A percentile compares a stretch with the other conserved stretches of the same genome.
These are phyloP conservation scores for Austroboletus niveus DNA, from an alignment of 1,284 basidiomycete genomes.

Conservation along the genomic window DNA sequence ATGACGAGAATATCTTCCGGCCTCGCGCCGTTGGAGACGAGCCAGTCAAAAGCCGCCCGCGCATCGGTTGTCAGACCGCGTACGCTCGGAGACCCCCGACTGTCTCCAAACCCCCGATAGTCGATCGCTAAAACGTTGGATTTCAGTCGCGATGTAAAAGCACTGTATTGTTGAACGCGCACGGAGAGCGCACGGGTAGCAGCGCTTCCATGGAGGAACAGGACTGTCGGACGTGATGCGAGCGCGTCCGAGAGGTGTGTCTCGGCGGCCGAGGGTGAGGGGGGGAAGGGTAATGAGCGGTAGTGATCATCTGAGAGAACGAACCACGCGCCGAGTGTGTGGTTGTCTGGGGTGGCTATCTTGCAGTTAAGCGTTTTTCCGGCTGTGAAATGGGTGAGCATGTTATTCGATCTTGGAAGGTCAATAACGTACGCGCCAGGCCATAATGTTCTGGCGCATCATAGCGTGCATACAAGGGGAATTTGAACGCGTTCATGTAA, in stretches of 20 bases:
- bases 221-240: constrained; percentile 63
- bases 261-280: constrained; percentile 33
- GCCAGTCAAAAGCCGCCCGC: constrained; percentile 78
- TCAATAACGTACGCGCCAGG: constrained; percentile 66
- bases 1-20: constrained; percentile 65
- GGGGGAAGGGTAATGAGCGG: constrained; percentile 42
- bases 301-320: constrained; percentile 73
- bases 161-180: constrained; percentile 63
- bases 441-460: constrained; percentile 74
- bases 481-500: constrained; percentile 67
- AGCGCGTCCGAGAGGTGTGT: constrained; percentile 47
- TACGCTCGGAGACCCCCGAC: constrained; percentile 75
- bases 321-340: constrained; percentile 88
- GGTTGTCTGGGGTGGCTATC: constrained; percentile 73
- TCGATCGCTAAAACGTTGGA: constrained; percentile 85
- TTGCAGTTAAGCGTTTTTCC: constrained; percentile 76
- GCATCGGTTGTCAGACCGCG: constrained; percentile 77
- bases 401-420: background rate
- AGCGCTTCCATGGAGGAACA: constrained; percentile 92
- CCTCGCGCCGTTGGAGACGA: constrained; percentile 56
- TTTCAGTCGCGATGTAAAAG: constrained; percentile 59
- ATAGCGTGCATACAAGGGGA: constrained; percentile 67
- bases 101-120: constrained; percentile 93
- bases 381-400: constrained; percentile 42
- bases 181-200: constrained; percentile 68